Conservation (phyloP, 208 protist genomes). For the Novymonas esmeraldas region DNA sequence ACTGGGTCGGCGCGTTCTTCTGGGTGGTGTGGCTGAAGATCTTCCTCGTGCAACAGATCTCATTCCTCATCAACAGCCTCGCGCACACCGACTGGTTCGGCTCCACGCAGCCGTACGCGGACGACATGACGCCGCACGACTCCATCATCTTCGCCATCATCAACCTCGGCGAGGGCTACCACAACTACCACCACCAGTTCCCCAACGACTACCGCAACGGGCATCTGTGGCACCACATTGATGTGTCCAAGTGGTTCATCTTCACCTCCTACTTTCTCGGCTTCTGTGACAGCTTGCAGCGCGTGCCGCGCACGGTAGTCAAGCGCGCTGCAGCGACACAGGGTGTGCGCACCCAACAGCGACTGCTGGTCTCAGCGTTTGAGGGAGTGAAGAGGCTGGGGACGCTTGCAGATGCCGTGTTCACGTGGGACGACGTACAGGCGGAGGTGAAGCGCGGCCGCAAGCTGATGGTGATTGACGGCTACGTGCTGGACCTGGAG, state of each 20-base stretch:
- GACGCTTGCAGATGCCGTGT: slow-evolving; percentile 24
- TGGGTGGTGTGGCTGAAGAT: slow-evolving; percentile 63
- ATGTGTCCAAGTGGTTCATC: slow-evolving; percentile 88
- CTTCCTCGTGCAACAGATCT: slow-evolving; percentile 78
- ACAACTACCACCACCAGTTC: slow-evolving; percentile 93
- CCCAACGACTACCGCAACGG: slow-evolving; percentile 89
- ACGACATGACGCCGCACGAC: slow-evolving; percentile 71
- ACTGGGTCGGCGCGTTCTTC: slow-evolving; percentile 75
- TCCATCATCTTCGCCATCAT: slow-evolving; percentile 66
- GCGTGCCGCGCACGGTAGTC: slow-evolving; percentile 45
- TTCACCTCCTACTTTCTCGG: slow-evolving; percentile 41
- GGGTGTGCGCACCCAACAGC: slow-evolving; percentile 37
- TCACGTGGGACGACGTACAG: slow-evolving; percentile 58
- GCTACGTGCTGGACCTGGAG: slow-evolving; percentile 60
- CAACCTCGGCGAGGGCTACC: slow-evolving; percentile 88
- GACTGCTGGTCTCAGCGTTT: slow-evolving; percentile 30
- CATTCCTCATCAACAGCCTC: slow-evolving; percentile 90
- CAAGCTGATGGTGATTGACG: slow-evolving; percentile 61
- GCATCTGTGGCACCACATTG: slow-evolving; percentile 74
- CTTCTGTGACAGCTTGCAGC: slow-evolving; percentile 58
- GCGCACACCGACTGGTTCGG: slow-evolving; percentile 71
- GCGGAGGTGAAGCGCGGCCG: slow-evolving; percentile 42
- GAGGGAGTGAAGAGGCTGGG: slow-evolving; percentile 39
- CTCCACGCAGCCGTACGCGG: slow-evolving; percentile 64
- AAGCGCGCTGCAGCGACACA: slow-evolving; percentile 20